Base-by-base conservation (phyloP, 179 eudicot genomes). In the Pouteria campechiana region DNA sequence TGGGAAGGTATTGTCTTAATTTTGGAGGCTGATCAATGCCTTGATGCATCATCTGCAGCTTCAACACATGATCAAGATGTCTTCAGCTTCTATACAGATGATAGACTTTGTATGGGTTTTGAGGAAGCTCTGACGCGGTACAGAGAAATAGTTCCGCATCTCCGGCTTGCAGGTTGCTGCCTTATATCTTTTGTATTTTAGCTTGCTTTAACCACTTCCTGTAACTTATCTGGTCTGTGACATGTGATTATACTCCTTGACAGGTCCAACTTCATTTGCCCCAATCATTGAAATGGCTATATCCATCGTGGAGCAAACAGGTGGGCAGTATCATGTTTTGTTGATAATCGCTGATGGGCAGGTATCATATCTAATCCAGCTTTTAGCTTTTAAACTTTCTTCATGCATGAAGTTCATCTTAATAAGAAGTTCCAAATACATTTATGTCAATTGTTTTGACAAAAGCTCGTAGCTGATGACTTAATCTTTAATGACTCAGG, bases 251-350 rank as follows among this genome's bases (percentile, higher is more conserved):
- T 21, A 13, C 2, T 6, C 44, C 44, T 27, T 38, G 32, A 17
- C 44, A 67, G 73, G 73, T 24, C 73, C 73, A 15, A 68, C 73
- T 14, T 68, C 73, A 17, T 68, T 62, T 49, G 73, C 71, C 2
- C 72, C 72, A 0, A 39, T 66, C 5, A 61, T 67, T 19, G 68
- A 67, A 51, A 46, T 50, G 55, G 73, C 73, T 22, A 52, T 47
- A 20, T 44, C 41, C 14, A 67, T 67, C 30, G 73, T 67, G 5
- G 60, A 67, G 36, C 46, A 50, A 37, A 67, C 60, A 24, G 21
- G 51, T 11, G 60, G 68, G 1, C 73, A 55, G 25, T 67, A 67
- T 47, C 73, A 67, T 50, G 72, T 60, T 35, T 30, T 66, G 35
- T 25, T 66, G 32, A 60, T 66, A 12, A 55, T 66, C 34, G 73